Percentiles rank a stretch among this genome's conserved stretches.
These are phyloP conservation scores for Neurospora sp. DNA, from an alignment of 2,329 filamentous ascomycete genomes.

Conservation along the genomic window DNA sequence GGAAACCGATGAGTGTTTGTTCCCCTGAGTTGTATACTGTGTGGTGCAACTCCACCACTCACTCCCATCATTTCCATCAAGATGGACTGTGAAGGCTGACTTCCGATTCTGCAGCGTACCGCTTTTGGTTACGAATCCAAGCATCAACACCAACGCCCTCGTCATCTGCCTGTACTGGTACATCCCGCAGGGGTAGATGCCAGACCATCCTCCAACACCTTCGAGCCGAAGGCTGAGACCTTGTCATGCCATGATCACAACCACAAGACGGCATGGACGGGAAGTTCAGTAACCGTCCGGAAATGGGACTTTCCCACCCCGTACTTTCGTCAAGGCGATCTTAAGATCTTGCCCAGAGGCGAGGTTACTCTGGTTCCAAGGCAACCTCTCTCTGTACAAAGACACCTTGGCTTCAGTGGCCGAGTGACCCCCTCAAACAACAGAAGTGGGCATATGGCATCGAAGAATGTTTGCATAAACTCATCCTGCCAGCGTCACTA, in stretches of 20 bases:
- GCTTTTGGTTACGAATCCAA: background rate
- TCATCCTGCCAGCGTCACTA: background rate
- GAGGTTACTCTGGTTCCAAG: background rate
- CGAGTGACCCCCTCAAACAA: background rate
- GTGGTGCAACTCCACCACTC: background rate
- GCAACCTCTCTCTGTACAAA: background rate
- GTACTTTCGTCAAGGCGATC: background rate
- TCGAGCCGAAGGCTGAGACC: background rate
- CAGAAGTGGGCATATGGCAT: background rate
- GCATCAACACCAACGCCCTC: background rate
- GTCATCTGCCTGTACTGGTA: background rate
- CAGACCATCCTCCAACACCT: background rate
- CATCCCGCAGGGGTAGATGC: background rate
- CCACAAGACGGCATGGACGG: background rate
- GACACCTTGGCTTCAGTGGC: background rate
- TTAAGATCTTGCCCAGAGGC: background rate
- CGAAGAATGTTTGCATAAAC: background rate
- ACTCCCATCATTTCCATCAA: background rate
- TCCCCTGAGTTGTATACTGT: background rate
- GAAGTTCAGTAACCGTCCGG: background rate
- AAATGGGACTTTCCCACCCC: background rate
- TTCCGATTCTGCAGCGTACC: background rate
- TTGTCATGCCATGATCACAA: background rate
- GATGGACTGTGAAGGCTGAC: background rate
- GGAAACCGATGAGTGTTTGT: background rate